phyloP scores from a whole-genome alignment of 2,329 filamentous ascomycete species.

The Xylariales sp. region DNA sequence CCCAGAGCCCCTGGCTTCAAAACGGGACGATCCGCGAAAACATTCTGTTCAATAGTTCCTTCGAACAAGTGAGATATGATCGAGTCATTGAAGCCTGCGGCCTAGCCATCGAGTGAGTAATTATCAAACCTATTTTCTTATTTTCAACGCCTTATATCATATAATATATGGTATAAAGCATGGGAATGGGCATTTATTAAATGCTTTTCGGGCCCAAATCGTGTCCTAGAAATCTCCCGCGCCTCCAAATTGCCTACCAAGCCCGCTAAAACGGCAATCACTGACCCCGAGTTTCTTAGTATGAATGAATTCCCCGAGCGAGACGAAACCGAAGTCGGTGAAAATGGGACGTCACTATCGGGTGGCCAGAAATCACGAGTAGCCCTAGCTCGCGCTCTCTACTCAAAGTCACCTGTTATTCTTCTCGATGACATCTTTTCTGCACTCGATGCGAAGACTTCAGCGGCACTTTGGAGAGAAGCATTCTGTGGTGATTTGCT shows the following conservation, averaged over 20 bases:
- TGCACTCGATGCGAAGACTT: slow-evolving; percentile 69
- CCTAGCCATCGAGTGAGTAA: slow-evolving; percentile 55
- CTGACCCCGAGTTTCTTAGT: slow-evolving; percentile 17
- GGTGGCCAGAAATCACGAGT: slow-evolving; percentile 69
- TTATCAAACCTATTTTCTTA: neutral
- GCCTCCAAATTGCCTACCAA: neutral
- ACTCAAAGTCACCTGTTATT: slow-evolving; percentile 65
- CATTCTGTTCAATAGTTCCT: slow-evolving; percentile 64
- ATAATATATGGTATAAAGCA: no score
- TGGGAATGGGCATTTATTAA: neutral
- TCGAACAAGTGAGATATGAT: slow-evolving; percentile 65
- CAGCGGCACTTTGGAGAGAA: slow-evolving; percentile 65
- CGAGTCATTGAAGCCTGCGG: slow-evolving; percentile 67
- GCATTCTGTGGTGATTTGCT: slow-evolving; percentile 69
- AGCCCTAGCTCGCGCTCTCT: slow-evolving; percentile 67
- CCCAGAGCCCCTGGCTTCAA: slow-evolving; percentile 68
- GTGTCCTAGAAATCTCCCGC: neutral
- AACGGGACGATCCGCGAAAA: slow-evolving; percentile 67
- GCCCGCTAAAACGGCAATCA: neutral
- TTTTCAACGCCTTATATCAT: neutral
- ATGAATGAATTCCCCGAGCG: slow-evolving; percentile 62
- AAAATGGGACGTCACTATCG: slow-evolving; percentile 66
- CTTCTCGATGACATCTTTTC: slow-evolving; percentile 71
- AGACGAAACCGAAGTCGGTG: slow-evolving; percentile 65
- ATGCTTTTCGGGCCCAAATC: neutral